Conservation (phyloP, 192 early-diverging fungal genomes). For the Endogone sp. region DNA sequence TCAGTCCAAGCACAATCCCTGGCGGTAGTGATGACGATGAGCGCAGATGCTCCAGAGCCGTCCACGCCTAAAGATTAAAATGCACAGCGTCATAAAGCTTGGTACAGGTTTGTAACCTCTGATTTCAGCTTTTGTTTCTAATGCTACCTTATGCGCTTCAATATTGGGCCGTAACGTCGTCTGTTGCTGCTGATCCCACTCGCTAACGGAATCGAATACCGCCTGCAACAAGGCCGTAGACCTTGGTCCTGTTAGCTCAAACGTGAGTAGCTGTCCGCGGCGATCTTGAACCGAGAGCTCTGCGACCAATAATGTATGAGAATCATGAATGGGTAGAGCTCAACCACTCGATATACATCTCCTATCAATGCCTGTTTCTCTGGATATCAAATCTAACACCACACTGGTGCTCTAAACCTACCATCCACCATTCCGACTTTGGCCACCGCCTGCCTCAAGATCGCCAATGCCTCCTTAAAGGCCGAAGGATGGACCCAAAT, state of each 20-base stretch:
- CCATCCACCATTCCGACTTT: constrained; percentile 1
- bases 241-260: constrained; percentile 87
- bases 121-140: background rate
- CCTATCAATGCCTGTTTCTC: too few relatives aligned
- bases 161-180: background rate
- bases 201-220: background rate
- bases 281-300: constrained; percentile 39
- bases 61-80: constrained; percentile 37
- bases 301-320: background rate
- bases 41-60: constrained; percentile 38
- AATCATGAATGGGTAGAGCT: too few relatives aligned
- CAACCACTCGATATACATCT: too few relatives aligned
- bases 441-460: constrained; percentile 25
- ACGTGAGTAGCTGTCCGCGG: constrained; percentile 57
- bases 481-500: constrained; percentile 79
- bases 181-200: background rate
- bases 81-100: background rate
- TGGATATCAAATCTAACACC: too few relatives aligned
- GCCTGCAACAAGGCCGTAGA: constrained; percentile 71
- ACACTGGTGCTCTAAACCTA: constrained; percentile 2
- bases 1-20: constrained; percentile 75
- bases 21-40: constrained; percentile 73
- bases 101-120: background rate
- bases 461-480: constrained; percentile 34
- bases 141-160: constrained; percentile 5